These are phyloP conservation scores for Backusella sp. DNA, from an alignment of 192 early-diverging fungal genomes.

Conservation along the genomic window DNA sequence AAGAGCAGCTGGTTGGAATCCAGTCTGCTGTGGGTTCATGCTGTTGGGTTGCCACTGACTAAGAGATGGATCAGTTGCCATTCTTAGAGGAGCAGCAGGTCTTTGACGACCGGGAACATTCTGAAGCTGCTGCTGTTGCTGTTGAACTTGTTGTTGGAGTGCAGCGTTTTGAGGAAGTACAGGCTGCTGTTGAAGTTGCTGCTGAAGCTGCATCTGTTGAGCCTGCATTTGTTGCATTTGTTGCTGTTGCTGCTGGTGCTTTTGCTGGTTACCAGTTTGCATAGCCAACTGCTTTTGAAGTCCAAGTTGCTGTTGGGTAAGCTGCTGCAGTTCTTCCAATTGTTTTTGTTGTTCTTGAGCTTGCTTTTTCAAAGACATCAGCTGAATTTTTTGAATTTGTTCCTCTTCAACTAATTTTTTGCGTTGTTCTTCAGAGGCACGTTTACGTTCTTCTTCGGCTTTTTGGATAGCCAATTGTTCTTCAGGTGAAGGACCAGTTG, in stretches of 20 bases:
- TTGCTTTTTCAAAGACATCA: constrained; percentile 3
- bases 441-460: background rate
- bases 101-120: background rate
- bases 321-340: background rate
- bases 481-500: background rate
- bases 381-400: constrained; percentile 20
- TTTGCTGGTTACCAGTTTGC: constrained; percentile 9
- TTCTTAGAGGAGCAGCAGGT: background rate
- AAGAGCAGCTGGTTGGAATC: background rate
- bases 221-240: background rate
- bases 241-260: background rate
- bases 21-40: background rate
- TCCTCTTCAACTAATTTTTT: constrained; percentile 8
- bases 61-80: background rate
- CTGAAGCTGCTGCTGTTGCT: background rate
- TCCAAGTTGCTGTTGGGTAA: constrained; percentile 10
- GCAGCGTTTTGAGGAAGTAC: background rate
- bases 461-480: background rate
- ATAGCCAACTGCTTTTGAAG: constrained; percentile 16
- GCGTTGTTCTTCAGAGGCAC: constrained; percentile 13
- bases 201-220: background rate
- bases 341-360: constrained; percentile 16
- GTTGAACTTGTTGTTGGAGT: background rate
- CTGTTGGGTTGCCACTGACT: background rate
- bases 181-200: background rate